phyloP scores from a whole-genome alignment of 192 early-diverging fungal species.

The Umbelopsis vinacea region DNA sequence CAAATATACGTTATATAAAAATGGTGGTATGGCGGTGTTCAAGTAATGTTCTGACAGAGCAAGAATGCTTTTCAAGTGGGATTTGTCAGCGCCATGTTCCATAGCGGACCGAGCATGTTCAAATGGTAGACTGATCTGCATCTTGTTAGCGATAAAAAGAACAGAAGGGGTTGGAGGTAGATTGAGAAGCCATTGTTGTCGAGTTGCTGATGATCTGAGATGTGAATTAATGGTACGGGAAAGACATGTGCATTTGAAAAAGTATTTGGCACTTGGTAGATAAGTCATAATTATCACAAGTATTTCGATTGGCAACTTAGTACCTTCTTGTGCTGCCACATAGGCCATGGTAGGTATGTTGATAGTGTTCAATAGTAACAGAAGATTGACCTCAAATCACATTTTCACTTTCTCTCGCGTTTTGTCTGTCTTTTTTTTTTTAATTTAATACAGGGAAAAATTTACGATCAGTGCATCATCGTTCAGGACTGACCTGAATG shows the following conservation, averaged over 20 bases:
- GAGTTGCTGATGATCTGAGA: neutral
- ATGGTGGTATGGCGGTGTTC: neutral
- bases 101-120: conserved; percentile 2
- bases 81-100: neutral
- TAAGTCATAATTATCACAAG: neutral
- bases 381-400: no score
- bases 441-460: neutral
- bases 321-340: no score
- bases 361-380: no score
- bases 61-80: neutral
- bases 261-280: neutral
- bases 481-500: no score
- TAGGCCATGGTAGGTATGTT: neutral
- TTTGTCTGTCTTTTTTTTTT: neutral
- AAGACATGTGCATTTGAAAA: neutral
- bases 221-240: neutral
- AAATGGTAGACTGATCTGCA: neutral
- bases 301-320: neutral
- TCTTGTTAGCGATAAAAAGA: neutral
- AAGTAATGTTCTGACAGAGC: neutral
- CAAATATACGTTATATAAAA: neutral
- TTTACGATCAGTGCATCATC: neutral
- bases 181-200: neutral
- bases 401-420: no score
- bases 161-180: neutral